Conservation (phyloP, 345 rosid species). For the Abelmoschus esculentus region DNA sequence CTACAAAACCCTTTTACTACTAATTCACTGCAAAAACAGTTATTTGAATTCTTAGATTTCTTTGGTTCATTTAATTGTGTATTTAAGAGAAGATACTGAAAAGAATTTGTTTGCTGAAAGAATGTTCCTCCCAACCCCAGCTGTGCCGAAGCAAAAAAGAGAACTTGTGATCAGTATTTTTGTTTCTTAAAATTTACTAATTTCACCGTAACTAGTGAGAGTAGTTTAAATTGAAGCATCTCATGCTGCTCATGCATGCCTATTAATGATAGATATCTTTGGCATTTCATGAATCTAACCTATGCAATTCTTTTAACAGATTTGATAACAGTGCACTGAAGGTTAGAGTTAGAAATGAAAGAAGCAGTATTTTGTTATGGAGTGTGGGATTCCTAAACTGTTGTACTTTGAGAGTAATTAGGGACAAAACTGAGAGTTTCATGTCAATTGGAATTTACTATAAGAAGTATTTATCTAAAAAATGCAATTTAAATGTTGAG, state of each 20-base stretch:
- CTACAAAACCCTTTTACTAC: background rate
- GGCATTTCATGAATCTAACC: background rate
- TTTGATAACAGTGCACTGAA: background rate
- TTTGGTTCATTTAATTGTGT: background rate
- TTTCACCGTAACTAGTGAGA: background rate
- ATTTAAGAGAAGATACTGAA: conserved; percentile 4
- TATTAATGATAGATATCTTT: background rate
- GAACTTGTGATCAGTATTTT: background rate
- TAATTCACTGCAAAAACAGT: background rate
- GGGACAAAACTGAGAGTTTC: background rate
- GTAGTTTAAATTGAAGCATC: background rate
- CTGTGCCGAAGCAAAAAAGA: background rate
- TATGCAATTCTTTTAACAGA: background rate
- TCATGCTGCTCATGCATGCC: background rate
- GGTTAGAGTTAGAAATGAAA: background rate
- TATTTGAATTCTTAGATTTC: background rate
- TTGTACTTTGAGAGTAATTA: background rate
- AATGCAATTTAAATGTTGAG: background rate
- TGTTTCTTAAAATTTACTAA: background rate
- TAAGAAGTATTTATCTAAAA: background rate
- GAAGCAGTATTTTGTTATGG: background rate
- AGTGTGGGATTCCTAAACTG: background rate
- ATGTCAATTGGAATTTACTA: background rate
- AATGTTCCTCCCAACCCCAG: background rate
- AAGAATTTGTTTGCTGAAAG: background rate